Evolutionary conservation across 192 early-diverging fungal species (phyloP).

Genomic region (Dispira simplex): DNA sequence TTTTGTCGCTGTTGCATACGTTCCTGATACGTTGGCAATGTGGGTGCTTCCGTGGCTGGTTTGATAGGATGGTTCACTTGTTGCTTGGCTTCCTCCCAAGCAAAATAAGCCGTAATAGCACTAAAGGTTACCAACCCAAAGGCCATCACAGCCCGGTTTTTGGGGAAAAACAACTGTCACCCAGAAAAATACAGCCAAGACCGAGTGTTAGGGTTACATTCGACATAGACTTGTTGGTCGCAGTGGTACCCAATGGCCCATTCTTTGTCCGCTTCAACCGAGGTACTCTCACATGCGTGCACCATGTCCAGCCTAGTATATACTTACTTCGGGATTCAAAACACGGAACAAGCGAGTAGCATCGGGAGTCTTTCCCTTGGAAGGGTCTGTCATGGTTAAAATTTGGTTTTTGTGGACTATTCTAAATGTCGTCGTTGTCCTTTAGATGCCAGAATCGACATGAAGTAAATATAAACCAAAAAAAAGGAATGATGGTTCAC

Average conservation of each 20-base stretch:
- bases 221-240: not conserved
- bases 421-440: too few species aligned
- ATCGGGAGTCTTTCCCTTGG: not conserved
- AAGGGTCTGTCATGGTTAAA: too few species aligned
- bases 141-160: not conserved
- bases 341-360: not conserved
- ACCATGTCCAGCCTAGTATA: not conserved
- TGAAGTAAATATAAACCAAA: too few species aligned
- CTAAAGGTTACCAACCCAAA: slow-evolving; percentile 1
- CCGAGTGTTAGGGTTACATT: not conserved
- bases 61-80: not conserved
- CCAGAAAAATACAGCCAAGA: too few species aligned
- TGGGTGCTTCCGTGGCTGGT: too few species aligned
- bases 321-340: not conserved
- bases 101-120: not conserved
- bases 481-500: too few species aligned
- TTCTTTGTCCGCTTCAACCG: not conserved
- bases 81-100: slow-evolving; percentile 3
- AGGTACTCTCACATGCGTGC: not conserved
- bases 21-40: not conserved
- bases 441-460: too few species aligned
- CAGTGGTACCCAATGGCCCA: too few species aligned
- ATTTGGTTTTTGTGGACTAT: too few species aligned
- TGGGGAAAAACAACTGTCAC: slow-evolving; percentile 7
- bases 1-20: slow-evolving; percentile 2